Evolutionary conservation across 140 eudicot species (phyloP), one percentile per base, ranked within the genome.

Genomic region (Cichorium intybus): DNA sequence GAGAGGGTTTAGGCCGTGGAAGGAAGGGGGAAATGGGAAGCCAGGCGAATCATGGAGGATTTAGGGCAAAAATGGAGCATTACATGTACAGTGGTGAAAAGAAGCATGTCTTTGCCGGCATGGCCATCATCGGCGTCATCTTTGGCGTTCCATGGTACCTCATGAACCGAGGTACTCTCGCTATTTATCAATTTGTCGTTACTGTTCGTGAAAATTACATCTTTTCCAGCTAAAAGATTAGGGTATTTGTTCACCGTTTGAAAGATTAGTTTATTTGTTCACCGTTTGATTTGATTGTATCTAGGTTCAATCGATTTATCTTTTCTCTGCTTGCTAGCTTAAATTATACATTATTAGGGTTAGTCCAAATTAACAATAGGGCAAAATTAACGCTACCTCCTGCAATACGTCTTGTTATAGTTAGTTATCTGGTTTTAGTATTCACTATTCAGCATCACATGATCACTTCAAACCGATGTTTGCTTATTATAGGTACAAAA

Each of bases 91-190:
- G 97, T 33, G 97, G 97, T 5, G 95, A 89, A 17, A 89, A 83
- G 88, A 89, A 89, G 72, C 95, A 89, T 55, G 97, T 89, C 1
- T 4, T 72, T 17, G 89, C 86, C 17, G 97, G 97, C 15, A 73
- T 89, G 50, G 84, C 77, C 71, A 79, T 83, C 62, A 78, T 85
- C 74, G 66, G 77, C 24, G 86, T 70, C 67, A 27, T 86, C 59
- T 85, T 89, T 68, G 95, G 88, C 14, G 80, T 83, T 22, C 97
- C 95, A 2, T 89, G 97, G 95, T 89, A 82, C 64, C 84, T 83
- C 33, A 83, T 86, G 87, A 89, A 75, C 67, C 89, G 89, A 79
- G 97, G 97, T 89, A 53, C 33, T 64, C 60, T 34, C 29, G 22
- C 34, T 20, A 1, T 14, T 12, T 21, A 7, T 33, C 41, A 2